phyloP scores from a whole-genome alignment of 306 rosid genomes.

The Prunus campanulata region DNA sequence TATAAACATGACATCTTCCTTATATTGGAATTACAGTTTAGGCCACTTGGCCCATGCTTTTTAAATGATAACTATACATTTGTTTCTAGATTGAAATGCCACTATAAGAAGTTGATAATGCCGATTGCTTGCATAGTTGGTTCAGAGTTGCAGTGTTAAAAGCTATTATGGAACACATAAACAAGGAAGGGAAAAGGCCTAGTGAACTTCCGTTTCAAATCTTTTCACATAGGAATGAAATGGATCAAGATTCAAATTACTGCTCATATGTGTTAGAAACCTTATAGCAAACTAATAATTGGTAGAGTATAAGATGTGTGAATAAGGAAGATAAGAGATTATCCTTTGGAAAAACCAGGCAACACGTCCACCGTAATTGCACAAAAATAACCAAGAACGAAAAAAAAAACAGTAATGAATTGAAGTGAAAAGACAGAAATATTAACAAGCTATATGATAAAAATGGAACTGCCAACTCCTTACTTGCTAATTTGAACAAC shows the following conservation, averaged over 20 bases:
- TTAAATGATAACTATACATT: neutral
- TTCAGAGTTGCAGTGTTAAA: neutral
- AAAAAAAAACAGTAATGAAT: neutral
- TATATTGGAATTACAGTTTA: neutral
- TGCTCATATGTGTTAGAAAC: constrained; percentile 2
- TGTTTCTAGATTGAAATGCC: neutral
- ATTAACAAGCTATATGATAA: neutral
- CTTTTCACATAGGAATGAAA: neutral
- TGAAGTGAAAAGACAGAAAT: neutral
- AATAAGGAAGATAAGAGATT: neutral
- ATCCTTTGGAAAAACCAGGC: neutral
- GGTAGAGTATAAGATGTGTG: neutral
- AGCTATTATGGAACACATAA: neutral
- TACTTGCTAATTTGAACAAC: constrained; percentile 99
- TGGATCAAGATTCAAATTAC: neutral
- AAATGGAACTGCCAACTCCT: constrained; percentile 24
- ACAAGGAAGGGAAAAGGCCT: neutral
- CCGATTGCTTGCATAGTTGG: neutral
- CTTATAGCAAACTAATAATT: neutral
- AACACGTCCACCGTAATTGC: neutral
- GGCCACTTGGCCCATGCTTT: neutral
- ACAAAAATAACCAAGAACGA: neutral
- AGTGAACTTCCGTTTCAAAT: neutral
- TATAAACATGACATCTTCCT: neutral
- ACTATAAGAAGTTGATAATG: neutral